These are phyloP conservation scores for Trichoderma orchidacearum DNA, from an alignment of 495 filamentous ascomycete genomes.

Conservation along the genomic window DNA sequence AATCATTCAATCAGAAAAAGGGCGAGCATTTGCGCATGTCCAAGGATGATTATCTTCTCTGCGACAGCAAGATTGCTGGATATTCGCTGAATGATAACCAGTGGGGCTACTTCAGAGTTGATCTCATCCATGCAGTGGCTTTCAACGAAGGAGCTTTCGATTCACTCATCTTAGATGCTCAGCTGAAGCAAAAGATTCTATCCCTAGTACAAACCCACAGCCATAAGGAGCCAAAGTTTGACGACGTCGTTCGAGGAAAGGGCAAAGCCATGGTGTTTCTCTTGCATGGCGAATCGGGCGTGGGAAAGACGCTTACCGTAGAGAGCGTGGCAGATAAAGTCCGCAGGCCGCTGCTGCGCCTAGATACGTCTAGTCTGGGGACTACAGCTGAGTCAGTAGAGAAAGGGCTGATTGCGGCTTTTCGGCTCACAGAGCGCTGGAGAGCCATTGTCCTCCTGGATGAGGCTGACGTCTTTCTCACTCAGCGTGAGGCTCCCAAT, in stretches of 20 bases:
- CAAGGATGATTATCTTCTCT: conserved; percentile 27
- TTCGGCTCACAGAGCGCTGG: conserved; percentile 38
- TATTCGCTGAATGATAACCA: conserved; percentile 30
- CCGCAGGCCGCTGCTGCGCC: conserved; percentile 35
- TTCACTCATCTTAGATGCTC: conserved; percentile 34
- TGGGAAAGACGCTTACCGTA: conserved; percentile 47
- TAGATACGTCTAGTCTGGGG: conserved; percentile 43
- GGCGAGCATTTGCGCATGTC: conserved; percentile 10
- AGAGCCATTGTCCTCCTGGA: conserved; percentile 45
- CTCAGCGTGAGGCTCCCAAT: conserved; percentile 38
- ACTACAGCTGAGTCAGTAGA: conserved; percentile 35
- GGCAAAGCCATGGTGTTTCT: conserved; percentile 48
- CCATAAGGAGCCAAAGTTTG: conserved; percentile 40
- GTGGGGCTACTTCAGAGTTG: conserved; percentile 26
- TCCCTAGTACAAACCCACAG: conserved; percentile 35
- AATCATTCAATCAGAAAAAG: not conserved
- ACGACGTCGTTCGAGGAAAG: conserved; percentile 42
- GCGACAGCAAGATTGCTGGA: conserved; percentile 23
- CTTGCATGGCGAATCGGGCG: conserved; percentile 42
- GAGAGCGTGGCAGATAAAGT: conserved; percentile 39
- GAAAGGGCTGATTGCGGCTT: conserved; percentile 30
- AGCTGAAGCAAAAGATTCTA: conserved; percentile 39
- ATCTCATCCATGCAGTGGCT: conserved; percentile 23
- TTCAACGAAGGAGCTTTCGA: conserved; percentile 44
- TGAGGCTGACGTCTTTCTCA: conserved; percentile 57